Evolutionary conservation across 257 asterid species (phyloP).

Genomic region (Ilex asprella): DNA sequence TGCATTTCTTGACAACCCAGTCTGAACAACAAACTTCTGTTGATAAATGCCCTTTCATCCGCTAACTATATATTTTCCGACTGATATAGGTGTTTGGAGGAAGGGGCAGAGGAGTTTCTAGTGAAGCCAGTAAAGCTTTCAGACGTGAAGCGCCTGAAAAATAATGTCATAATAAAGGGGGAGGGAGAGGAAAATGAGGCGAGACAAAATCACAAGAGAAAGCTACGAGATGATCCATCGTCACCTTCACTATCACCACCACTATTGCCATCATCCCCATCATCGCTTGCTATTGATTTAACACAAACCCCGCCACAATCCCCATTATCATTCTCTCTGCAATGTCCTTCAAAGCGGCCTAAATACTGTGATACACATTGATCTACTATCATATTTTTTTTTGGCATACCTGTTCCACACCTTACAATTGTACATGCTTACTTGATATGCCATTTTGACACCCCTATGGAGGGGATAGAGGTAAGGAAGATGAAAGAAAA

Average conservation of each 20-base stretch:
- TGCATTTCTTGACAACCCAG: too few relatives aligned
- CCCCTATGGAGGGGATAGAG: too few relatives aligned
- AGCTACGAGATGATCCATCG: slow-evolving; percentile 16
- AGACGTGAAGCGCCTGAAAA: slow-evolving; percentile 56
- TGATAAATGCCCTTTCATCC: too few relatives aligned
- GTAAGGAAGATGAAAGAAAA: too few relatives aligned
- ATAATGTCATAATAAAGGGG: slow-evolving; percentile 34
- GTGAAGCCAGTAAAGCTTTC: slow-evolving; percentile 79
- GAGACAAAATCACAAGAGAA: slow-evolving; percentile 41
- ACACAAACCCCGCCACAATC: slow-evolving; percentile 9
- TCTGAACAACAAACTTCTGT: too few relatives aligned
- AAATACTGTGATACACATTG: slow-evolving; percentile 13
- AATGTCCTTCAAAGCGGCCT: slow-evolving; percentile 21
- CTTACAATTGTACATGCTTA: slow-evolving; percentile 17
- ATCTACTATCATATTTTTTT: too few relatives aligned
- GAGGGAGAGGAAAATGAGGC: slow-evolving; percentile 17
- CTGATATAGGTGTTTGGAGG: slow-evolving; percentile 59
- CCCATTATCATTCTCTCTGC: background rate
- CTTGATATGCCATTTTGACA: background rate
- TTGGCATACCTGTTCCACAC: background rate
- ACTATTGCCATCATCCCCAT: too few relatives aligned
- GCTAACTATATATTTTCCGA: background rate
- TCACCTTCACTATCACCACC: slow-evolving; percentile 13
- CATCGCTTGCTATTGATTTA: slow-evolving; percentile 4
- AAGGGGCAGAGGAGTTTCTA: slow-evolving; percentile 82